Conservation (phyloP, 805 yeast species). For the Pichia paraexigua region DNA sequence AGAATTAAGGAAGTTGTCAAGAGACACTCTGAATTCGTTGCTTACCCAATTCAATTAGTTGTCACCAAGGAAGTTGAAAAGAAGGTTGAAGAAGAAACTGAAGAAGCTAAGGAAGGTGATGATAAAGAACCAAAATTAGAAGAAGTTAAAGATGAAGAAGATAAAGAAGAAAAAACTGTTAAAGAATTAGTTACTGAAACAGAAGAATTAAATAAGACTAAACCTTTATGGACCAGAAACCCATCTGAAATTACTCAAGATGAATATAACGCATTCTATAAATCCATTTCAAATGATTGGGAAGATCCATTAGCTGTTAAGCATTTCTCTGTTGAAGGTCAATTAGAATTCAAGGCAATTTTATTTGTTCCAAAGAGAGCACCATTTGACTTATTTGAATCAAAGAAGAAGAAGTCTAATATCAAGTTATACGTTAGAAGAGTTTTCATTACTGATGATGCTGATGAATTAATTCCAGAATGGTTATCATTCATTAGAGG, state of each 20-base stretch:
- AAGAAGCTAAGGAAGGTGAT: conserved; percentile 39
- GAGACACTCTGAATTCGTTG: conserved; percentile 98
- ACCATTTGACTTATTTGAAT: conserved; percentile 96
- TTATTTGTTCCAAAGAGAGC: conserved; percentile 98
- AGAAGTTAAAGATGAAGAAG: conserved; percentile 45
- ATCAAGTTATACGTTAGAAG: conserved; percentile 98
- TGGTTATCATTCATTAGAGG: conserved; percentile 97
- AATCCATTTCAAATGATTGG: conserved; percentile 99
- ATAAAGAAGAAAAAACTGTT: conserved; percentile 75
- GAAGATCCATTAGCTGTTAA: conserved; percentile 99
- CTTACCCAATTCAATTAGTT: conserved; percentile 97
- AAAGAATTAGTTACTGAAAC: conserved; percentile 91
- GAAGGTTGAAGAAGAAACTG: conserved; percentile 85
- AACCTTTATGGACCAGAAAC: conserved; percentile 99
- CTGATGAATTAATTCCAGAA: conserved; percentile 98
- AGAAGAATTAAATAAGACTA: conserved; percentile 97
- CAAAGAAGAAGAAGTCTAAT: conserved; percentile 98
- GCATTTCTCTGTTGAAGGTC: conserved; percentile 99
- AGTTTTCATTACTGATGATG: conserved; percentile 99
- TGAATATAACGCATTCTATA: conserved; percentile 98
- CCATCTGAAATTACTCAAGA: conserved; percentile 97
- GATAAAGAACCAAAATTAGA: conserved; percentile 40
- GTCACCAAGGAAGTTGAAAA: conserved; percentile 98
- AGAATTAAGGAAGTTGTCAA: conserved; percentile 98
- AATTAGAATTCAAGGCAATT: conserved; percentile 97